Evolutionary conservation across 164 flowering plant genomes (phyloP), one percentile per base, ranked within the genome.

Genomic region (Magnolia kwangsiensis): DNA sequence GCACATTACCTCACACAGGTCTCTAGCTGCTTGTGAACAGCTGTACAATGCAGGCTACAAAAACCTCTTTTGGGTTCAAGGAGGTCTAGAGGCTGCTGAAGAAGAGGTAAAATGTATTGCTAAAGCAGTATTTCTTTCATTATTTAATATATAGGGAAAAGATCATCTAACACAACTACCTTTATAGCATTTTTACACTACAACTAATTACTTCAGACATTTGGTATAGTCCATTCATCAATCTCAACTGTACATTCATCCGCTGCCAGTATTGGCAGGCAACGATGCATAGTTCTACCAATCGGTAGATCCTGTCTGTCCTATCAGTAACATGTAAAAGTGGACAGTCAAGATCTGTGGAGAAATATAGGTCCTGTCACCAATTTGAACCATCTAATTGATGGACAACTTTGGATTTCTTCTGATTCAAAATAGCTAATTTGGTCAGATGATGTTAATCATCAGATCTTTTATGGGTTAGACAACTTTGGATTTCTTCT

Each of bases 1-100:
- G 9, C 13, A 10, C 18, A 29, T 67, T 31, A 8, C 49, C 37
- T 67, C 67, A 72, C 49, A 70, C 90, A 96, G 99, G 84, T 96
- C 99, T 72, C 88, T 96, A 73, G 99, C 98, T 86, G 98, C 98
- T 72, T 96, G 99, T 82, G 99, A 96, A 86, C 83, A 88, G 73
- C 88, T 96, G 21, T 86, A 86, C 67, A 91, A 89, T 89, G 94
- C 97, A 69, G 99, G 99, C 72, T 93, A 93, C 79, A 84, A 80
- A 82, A 96, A 92, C 79, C 88, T 93, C 27, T 93, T 92, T 80
- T 96, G 97, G 99, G 90, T 96, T 83, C 98, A 91, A 85, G 97
- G 98, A 51, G 99, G 99, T 61, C 82, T 93, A 18, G 98, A 96
- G 85, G 88, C 93, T 77, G 97, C 99, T 67, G 98, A 96, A 81